phyloP scores from a whole-genome alignment of 768 basidiomycete species.

The Lactarius akahatsu region DNA sequence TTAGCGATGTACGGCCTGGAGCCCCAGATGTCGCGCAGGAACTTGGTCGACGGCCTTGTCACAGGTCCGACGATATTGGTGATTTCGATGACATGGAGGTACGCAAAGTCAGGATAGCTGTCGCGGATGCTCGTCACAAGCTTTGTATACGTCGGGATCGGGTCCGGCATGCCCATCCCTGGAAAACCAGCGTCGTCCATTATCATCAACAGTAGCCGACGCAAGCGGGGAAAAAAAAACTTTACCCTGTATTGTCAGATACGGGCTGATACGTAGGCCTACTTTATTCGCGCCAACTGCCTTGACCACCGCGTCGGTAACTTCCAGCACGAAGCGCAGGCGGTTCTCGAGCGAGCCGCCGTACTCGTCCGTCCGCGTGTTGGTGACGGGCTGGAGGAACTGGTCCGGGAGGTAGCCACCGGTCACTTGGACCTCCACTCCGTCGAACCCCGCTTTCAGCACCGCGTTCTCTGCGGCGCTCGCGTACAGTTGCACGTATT shows the following conservation, averaged over 20 bases:
- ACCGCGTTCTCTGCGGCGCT: slow-evolving; percentile 33
- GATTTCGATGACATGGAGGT: slow-evolving; percentile 38
- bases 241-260: slow-evolving; percentile 13
- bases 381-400: slow-evolving; percentile 39
- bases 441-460: slow-evolving; percentile 35
- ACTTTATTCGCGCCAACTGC: slow-evolving; percentile 40
- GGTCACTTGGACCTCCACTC: slow-evolving; percentile 35
- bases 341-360: slow-evolving; percentile 50
- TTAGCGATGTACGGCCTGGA: slow-evolving; percentile 30
- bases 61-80: slow-evolving; percentile 5
- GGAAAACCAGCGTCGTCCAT: background rate
- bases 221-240: background rate
- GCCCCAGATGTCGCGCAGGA: slow-evolving; percentile 32
- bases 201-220: background rate
- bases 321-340: slow-evolving; percentile 40
- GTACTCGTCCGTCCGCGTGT: slow-evolving; percentile 46
- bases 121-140: slow-evolving; percentile 32
- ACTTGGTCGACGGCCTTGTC: slow-evolving; percentile 26
- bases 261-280: slow-evolving; percentile 40
- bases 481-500: slow-evolving; percentile 50
- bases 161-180: slow-evolving; percentile 29
- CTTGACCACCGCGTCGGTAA: slow-evolving; percentile 38
- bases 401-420: slow-evolving; percentile 39
- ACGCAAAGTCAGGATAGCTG: slow-evolving; percentile 19
- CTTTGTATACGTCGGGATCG: slow-evolving; percentile 34